A percentile compares a stretch with the other conserved stretches of the same genome.
Evolutionary conservation across 1,139 yeast species (phyloP).

Genomic region (Scheffersomyces lignicola): DNA sequence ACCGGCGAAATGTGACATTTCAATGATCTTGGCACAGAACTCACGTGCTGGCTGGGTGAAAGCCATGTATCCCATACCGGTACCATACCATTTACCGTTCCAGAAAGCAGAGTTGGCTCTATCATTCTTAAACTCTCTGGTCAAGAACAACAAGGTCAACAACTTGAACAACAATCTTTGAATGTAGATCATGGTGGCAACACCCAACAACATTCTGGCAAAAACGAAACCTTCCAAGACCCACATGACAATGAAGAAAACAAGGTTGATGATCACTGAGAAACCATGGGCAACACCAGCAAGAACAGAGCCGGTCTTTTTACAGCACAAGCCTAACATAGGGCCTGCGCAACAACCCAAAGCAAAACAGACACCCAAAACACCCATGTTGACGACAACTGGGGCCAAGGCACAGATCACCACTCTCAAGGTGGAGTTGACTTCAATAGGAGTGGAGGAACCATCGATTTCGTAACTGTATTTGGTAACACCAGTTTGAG

Average conservation of each 20-base stretch:
- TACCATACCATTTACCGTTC: slow-evolving; percentile 99
- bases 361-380: slow-evolving; percentile 67
- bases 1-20: slow-evolving; percentile 94
- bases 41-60: slow-evolving; percentile 97
- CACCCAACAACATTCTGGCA: slow-evolving; percentile 83
- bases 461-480: slow-evolving; percentile 30
- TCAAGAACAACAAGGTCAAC: slow-evolving; percentile 74
- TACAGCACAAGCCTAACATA: slow-evolving; percentile 89
- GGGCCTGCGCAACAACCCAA: slow-evolving; percentile 98
- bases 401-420: slow-evolving; percentile 91
- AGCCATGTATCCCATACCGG: slow-evolving; percentile 94
- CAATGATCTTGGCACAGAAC: slow-evolving; percentile 90
- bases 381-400: slow-evolving; percentile 86
- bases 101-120: slow-evolving; percentile 98
- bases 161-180: slow-evolving; percentile 89
- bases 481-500: slow-evolving; percentile 88
- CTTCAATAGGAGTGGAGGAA: slow-evolving; percentile 41
- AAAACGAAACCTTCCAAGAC: slow-evolving; percentile 91
- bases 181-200: slow-evolving; percentile 78
- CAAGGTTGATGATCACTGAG: slow-evolving; percentile 81
- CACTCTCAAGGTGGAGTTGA: slow-evolving; percentile 82
- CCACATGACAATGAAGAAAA: slow-evolving; percentile 96
- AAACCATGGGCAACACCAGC: slow-evolving; percentile 97
- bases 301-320: slow-evolving; percentile 95
- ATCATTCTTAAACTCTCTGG: slow-evolving; percentile 97